Conservation (phyloP, 768 basidiomycete genomes). For the Mycena kentingensis region DNA sequence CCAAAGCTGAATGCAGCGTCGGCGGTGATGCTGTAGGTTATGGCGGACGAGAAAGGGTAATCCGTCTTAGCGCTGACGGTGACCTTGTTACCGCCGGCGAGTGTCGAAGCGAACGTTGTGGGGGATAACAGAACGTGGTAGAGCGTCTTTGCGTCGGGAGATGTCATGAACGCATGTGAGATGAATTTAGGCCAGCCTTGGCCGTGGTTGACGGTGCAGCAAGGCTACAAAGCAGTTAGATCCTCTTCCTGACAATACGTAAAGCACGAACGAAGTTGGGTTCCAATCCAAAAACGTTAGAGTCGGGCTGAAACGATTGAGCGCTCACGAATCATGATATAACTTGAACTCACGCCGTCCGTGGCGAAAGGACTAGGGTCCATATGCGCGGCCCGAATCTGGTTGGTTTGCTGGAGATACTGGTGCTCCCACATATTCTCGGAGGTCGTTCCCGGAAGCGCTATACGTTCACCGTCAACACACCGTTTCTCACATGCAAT, state of each 20-base stretch:
- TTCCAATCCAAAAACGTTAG: conserved; percentile 11
- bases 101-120: conserved; percentile 15
- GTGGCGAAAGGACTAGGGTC: conserved; percentile 18
- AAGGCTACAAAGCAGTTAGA: conserved; percentile 6
- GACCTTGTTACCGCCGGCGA: conserved; percentile 14
- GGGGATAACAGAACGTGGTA: conserved; percentile 19
- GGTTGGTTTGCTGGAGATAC: conserved; percentile 20
- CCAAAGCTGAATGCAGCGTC: conserved; percentile 14
- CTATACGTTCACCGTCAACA: not conserved
- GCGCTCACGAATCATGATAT: not conserved
- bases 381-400: conserved; percentile 12
- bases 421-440: conserved; percentile 19
- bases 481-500: not conserved
- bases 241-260: not conserved
- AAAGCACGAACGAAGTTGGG: conserved; percentile 12
- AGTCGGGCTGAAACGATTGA: conserved; percentile 5
- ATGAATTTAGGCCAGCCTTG: conserved; percentile 22
- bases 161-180: conserved; percentile 17
- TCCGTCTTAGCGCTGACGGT: conserved; percentile 16
- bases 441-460: conserved; percentile 12
- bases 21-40: conserved; percentile 11
- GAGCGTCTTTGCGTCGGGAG: conserved; percentile 13
- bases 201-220: conserved; percentile 19
- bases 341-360: conserved; percentile 7
- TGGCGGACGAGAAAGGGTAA: conserved; percentile 16